A percentile compares a stretch with the other conserved stretches of the same genome.
These are phyloP conservation scores for Lactifluus hygrophoroides DNA, from an alignment of 768 basidiomycete species.

Conservation along the genomic window DNA sequence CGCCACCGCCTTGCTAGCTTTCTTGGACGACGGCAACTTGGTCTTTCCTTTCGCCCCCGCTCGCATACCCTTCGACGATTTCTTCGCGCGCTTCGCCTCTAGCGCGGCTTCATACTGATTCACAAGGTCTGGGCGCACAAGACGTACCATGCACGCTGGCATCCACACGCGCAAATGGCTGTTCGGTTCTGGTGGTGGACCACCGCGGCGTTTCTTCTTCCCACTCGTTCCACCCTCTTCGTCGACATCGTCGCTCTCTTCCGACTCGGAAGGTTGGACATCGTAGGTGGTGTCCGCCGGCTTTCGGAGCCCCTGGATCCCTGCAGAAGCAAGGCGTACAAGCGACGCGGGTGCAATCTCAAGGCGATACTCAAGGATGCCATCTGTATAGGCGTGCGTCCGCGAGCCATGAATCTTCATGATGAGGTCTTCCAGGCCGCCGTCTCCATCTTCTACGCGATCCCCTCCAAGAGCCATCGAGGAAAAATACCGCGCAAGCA, in stretches of 20 bases:
- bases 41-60: background rate
- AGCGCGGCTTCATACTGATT: constrained; percentile 46
- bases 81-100: constrained; percentile 22
- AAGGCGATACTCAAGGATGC: constrained; percentile 68
- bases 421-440: constrained; percentile 39
- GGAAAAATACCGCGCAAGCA: constrained; percentile 51
- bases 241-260: constrained; percentile 37
- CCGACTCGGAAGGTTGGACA: constrained; percentile 34
- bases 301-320: constrained; percentile 54
- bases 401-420: constrained; percentile 59
- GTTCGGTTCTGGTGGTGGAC: constrained; percentile 42
- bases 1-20: background rate
- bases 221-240: constrained; percentile 41
- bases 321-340: constrained; percentile 54
- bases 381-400: constrained; percentile 62
- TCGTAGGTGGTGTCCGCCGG: constrained; percentile 22
- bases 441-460: constrained; percentile 27
- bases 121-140: constrained; percentile 60
- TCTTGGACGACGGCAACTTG: background rate
- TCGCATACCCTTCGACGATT: background rate
- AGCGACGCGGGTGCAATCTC: constrained; percentile 63
- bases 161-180: constrained; percentile 67
- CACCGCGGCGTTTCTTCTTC: constrained; percentile 29
- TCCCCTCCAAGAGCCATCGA: constrained; percentile 32
- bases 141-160: constrained; percentile 66